phyloP scores from a whole-genome alignment of 805 yeast genomes.

The Teunomyces atbi region DNA sequence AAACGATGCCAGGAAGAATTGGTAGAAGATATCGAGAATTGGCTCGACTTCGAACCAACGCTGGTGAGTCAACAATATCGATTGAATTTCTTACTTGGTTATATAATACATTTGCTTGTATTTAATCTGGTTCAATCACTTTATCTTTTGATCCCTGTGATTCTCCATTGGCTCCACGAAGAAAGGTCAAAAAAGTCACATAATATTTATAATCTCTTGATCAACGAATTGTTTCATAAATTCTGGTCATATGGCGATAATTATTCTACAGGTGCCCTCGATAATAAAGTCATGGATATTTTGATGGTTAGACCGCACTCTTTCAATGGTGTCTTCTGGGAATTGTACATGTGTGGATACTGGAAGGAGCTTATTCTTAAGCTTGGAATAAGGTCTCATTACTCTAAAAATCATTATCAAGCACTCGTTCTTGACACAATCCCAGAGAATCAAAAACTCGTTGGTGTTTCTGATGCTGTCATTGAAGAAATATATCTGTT shows the following conservation, averaged over 20 bases:
- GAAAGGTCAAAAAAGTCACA: constrained; percentile 10
- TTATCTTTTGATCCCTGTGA: constrained; percentile 32
- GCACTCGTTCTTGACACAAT: constrained; percentile 24
- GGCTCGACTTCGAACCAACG: constrained; percentile 35
- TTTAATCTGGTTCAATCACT: constrained; percentile 32
- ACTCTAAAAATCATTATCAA: constrained; percentile 15
- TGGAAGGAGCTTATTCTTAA: constrained; percentile 26
- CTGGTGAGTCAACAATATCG: constrained; percentile 20
- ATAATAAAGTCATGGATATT: constrained; percentile 9
- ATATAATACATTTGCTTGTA: constrained; percentile 32
- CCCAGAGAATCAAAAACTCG: constrained; percentile 16
- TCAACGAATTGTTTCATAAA: constrained; percentile 18
- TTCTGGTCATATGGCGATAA: constrained; percentile 20
- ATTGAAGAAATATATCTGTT: constrained; percentile 8
- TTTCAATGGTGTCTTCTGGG: constrained; percentile 22
- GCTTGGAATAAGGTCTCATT: constrained; percentile 4
- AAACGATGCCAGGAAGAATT: constrained; percentile 21
- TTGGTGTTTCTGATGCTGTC: background rate
- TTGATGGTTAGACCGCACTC: constrained; percentile 13
- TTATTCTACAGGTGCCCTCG: constrained; percentile 13
- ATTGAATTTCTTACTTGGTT: constrained; percentile 29
- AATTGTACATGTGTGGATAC: constrained; percentile 23
- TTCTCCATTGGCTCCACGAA: constrained; percentile 39
- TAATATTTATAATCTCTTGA: background rate
- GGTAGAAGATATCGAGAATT: constrained; percentile 34